These are phyloP conservation scores for Phytophthora tubulina DNA, from an alignment of 352 stramenopile genomes.

Conservation along the genomic window DNA sequence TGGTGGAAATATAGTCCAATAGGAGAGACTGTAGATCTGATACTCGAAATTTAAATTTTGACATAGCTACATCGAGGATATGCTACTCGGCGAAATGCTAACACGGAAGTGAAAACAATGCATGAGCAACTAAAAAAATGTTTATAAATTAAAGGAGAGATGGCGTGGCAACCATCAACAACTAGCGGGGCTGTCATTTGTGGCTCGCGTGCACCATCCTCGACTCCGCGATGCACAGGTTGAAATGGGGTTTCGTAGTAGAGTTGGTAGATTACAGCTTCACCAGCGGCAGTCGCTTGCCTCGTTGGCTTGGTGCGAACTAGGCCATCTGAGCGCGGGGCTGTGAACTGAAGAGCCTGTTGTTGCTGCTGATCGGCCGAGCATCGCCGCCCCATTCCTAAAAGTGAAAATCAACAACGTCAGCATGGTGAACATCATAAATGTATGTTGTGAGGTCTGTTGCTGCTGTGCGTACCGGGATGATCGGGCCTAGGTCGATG, in stretches of 20 bases:
- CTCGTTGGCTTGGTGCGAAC: neutral
- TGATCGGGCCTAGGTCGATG: slow-evolving; percentile 8
- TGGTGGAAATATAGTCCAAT: neutral
- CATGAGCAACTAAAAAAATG: neutral
- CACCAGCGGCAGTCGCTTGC: neutral
- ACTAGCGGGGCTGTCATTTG: neutral
- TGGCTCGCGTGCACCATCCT: neutral
- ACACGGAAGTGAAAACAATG: too few species aligned
- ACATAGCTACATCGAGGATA: neutral
- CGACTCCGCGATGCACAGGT: neutral
- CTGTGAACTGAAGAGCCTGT: slow-evolving; percentile 8
- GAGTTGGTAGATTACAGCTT: neutral
- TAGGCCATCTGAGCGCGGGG: neutral
- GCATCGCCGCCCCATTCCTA: slow-evolving; percentile 20
- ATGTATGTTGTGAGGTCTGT: neutral
- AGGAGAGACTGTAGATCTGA: neutral
- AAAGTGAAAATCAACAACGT: neutral
- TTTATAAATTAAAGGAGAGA: slow-evolving; percentile 19
- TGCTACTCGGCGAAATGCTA: too few species aligned
- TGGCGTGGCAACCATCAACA: neutral
- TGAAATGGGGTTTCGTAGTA: neutral
- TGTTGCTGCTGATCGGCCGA: slow-evolving; percentile 11
- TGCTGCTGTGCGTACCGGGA: neutral
- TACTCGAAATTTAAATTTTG: neutral
- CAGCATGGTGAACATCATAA: neutral